phyloP scores from a whole-genome alignment of 768 basidiomycete species.

The Kwoniella sp. region DNA sequence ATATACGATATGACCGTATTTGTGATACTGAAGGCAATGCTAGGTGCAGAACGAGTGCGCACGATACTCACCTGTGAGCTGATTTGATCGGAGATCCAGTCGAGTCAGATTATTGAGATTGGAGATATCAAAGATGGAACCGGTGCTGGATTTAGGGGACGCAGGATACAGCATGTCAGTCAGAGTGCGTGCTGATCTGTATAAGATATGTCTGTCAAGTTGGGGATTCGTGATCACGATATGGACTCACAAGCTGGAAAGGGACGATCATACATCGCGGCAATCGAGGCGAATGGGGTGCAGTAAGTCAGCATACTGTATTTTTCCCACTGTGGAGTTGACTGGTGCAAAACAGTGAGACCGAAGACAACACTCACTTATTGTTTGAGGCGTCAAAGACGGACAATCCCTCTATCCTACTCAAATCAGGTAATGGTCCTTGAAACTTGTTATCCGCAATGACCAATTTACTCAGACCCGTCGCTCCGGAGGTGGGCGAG shows the following conservation, averaged over 20 bases:
- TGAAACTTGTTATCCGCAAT: constrained; percentile 13
- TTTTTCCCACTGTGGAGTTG: too few species aligned
- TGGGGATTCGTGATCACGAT: too few species aligned
- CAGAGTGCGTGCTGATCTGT: too few species aligned
- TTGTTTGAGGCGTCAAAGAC: constrained; percentile 20
- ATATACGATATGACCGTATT: too few species aligned
- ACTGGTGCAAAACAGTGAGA: neutral
- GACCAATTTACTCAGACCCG: constrained; percentile 5
- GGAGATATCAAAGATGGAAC: constrained; percentile 21
- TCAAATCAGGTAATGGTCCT: constrained; percentile 23
- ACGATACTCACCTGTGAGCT: constrained; percentile 20
- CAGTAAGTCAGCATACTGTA: too few species aligned
- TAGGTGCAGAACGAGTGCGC: neutral
- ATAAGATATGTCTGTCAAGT: too few species aligned
- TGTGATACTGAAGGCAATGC: too few species aligned
- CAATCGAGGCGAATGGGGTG: too few species aligned
- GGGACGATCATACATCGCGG: too few species aligned
- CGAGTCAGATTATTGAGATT: constrained; percentile 16
- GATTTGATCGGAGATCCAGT: constrained; percentile 26
- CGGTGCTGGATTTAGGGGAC: too few species aligned
- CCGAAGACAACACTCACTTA: constrained; percentile 15
- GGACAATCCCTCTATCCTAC: constrained; percentile 6
- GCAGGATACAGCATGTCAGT: too few species aligned
- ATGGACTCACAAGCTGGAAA: too few species aligned
- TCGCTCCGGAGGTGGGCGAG: neutral